Evolutionary conservation across 2,329 filamentous ascomycete species (phyloP).

Genomic region (Fusarium sacchari): DNA sequence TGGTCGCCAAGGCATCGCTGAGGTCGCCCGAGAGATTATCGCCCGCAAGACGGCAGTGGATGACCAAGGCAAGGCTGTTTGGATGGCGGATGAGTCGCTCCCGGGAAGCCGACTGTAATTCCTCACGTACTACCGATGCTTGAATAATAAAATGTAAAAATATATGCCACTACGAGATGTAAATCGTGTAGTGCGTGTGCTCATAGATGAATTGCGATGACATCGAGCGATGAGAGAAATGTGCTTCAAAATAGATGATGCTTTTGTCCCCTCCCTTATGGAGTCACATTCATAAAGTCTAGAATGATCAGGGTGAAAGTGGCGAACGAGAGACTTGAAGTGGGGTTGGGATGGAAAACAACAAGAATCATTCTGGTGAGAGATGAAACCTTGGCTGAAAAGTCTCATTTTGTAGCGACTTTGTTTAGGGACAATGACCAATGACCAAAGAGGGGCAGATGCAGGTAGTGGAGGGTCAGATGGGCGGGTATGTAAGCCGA

Average conservation of each 20-base stretch:
- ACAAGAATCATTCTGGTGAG: conserved; percentile 25
- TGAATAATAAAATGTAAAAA: conserved; percentile 42
- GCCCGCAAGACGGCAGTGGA: conserved; percentile 66
- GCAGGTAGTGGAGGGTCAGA: conserved; percentile 25
- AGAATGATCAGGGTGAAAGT: not conserved
- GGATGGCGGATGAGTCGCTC: conserved; percentile 47
- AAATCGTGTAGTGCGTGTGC: conserved; percentile 37
- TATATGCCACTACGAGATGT: conserved; percentile 36
- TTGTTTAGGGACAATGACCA: not conserved
- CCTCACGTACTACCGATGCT: conserved; percentile 12
- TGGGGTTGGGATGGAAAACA: conserved; percentile 39
- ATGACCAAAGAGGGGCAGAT: conserved; percentile 18
- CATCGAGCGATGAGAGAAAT: conserved; percentile 14
- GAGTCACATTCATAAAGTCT: conserved; percentile 14
- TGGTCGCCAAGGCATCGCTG: conserved; percentile 74
- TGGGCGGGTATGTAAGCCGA: conserved; percentile 8
- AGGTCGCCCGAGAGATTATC: conserved; percentile 76
- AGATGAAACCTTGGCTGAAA: conserved; percentile 22
- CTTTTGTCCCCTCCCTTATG: conserved; percentile 14
- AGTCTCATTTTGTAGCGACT: conserved; percentile 35
- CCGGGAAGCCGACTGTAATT: conserved; percentile 49
- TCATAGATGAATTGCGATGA: conserved; percentile 41
- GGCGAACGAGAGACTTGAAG: conserved; percentile 30
- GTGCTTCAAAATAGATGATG: conserved; percentile 7
- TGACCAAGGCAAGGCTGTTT: conserved; percentile 55